Base-by-base conservation (phyloP, 2,329 filamentous ascomycete species). In the Aureobasidium sp. region DNA sequence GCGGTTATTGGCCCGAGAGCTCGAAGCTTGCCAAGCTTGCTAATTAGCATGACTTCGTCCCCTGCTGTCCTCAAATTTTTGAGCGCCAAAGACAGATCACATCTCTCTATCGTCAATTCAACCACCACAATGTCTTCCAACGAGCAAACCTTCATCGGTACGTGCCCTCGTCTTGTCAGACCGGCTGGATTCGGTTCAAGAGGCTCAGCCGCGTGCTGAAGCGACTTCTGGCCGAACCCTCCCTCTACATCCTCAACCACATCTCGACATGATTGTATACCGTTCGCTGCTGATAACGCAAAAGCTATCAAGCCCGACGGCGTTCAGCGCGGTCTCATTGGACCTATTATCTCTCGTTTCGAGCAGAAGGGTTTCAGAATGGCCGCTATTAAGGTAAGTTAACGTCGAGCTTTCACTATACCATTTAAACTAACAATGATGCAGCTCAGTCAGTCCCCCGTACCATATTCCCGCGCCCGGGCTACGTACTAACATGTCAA, bases 361-460 rank as follows among this genome's bases (percentile, higher is more conserved):
- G 94, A 99, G 90, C 87, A 86, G 82, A 90, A 93, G 76, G 94
- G 92, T 82, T 97, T 90, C 90, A 97, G 97, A 88, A 91, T 99
- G 73, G 91, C 85, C 72, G 94, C 91, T 78, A 90, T 99, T 85
- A 99, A 99, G 21, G 90, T 14, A 37, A 3, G 87, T 99, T 16
- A 41, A 8, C 39, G 21, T 9, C 39, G 3, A 41, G 3, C 39
- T 48, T n/a, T 27, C 32, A 32, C 30, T 27, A 48, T 2, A 11
- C 10, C 25, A 8, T 16, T 10, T 14, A 14, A 53, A 21, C 21
- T 21, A 21, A 21, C 21, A 21, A 21, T 21, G 21, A 21, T 21
- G 21, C 21, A 8, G 27, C 51, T 54, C 47, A 49, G 47, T 49
- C 30, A 49, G 47, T 49, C 10, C 3, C 47, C 30, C 5, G 10